Conservation (phyloP, 2,329 filamentous ascomycete species). For the Bipolaris zeicola region DNA sequence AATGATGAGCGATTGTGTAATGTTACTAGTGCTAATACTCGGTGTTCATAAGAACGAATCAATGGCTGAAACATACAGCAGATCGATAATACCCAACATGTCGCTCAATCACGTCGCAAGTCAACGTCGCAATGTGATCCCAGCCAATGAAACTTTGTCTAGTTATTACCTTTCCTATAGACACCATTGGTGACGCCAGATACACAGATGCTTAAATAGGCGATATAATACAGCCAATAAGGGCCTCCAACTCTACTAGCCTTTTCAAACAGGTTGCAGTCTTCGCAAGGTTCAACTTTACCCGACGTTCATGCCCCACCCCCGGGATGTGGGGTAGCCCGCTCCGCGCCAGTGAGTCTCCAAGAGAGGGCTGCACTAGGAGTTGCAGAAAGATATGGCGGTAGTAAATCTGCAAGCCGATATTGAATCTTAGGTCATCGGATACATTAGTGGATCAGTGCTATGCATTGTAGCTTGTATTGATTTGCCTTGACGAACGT, state of each 20-base stretch:
- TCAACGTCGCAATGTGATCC: background rate
- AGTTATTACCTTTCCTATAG: too few species aligned
- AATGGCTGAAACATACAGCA: background rate
- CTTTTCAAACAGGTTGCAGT: background rate
- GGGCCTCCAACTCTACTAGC: background rate
- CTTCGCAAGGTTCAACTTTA: conserved; percentile 18
- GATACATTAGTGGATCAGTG: background rate
- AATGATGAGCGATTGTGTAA: background rate
- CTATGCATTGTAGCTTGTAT: background rate
- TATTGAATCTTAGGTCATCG: background rate
- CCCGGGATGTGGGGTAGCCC: conserved; percentile 34
- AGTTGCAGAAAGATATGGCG: background rate
- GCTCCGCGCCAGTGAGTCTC: background rate
- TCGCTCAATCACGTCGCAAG: too few species aligned
- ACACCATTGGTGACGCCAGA: too few species aligned
- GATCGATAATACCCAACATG: too few species aligned
- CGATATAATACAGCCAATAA: background rate
- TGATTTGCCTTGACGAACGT: background rate
- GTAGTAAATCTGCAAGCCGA: background rate
- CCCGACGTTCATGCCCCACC: conserved; percentile 37
- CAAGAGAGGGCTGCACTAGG: background rate
- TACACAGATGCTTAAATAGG: background rate
- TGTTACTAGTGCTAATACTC: background rate
- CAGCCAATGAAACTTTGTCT: background rate
- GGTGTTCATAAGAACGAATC: background rate